Conservation (phyloP, 306 rosid genomes). For the Vigna radiata region DNA sequence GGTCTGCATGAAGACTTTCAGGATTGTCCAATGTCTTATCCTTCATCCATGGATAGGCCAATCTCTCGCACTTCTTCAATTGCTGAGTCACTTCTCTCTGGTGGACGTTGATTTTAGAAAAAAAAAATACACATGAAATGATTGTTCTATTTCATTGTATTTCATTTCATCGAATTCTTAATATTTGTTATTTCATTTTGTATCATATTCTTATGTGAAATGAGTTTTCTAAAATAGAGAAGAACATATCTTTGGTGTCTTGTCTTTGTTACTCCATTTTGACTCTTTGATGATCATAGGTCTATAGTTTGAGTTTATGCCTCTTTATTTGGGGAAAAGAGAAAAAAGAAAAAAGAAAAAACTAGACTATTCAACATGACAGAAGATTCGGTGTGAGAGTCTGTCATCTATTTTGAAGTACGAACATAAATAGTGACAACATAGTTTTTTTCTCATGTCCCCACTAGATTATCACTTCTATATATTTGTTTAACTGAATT, state of each 20-base stretch:
- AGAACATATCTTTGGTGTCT: neutral
- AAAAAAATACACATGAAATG: neutral
- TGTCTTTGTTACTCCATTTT: neutral
- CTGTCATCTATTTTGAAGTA: too few relatives aligned
- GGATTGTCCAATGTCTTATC: constrained; percentile 50
- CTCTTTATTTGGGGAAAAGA: too few relatives aligned
- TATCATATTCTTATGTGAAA: neutral
- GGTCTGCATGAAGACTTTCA: constrained; percentile 38
- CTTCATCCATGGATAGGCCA: constrained; percentile 48
- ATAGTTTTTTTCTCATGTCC: too few relatives aligned
- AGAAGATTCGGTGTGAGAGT: too few relatives aligned
- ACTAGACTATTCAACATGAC: too few relatives aligned
- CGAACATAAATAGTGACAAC: too few relatives aligned
- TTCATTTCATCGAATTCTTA: neutral
- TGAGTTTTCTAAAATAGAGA: neutral
- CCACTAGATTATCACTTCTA: too few relatives aligned
- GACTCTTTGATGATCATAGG: too few relatives aligned
- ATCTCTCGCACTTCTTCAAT: constrained; percentile 45
- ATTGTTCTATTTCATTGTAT: neutral
- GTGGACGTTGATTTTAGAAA: constrained; percentile 51
- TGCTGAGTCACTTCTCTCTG: constrained; percentile 59
- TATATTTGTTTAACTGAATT: too few relatives aligned
- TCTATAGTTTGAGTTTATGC: too few relatives aligned
- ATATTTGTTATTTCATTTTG: constrained; percentile 14
- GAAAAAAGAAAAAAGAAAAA: too few relatives aligned